phyloP scores from a whole-genome alignment of 441 rosid species.

The Isatis lusitanica region DNA sequence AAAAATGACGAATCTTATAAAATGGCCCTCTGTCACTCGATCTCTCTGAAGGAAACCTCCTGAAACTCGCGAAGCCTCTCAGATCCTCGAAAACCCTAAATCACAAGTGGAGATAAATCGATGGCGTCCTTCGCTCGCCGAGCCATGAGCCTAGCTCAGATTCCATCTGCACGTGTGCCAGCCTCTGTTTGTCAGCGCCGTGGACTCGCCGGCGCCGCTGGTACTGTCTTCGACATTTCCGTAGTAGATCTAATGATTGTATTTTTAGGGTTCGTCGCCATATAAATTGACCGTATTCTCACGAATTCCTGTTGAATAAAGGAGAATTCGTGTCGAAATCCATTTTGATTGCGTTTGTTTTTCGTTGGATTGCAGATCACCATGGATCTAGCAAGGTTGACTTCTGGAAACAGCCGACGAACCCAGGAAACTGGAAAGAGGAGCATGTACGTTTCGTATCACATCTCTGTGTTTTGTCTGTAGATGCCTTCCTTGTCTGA shows the following conservation, averaged over 20 bases:
- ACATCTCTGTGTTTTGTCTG: background rate
- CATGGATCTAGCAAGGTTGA: slow-evolving; percentile 80
- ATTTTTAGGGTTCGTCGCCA: background rate
- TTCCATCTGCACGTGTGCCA: slow-evolving; percentile 40
- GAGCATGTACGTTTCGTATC: slow-evolving; percentile 65
- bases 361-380: slow-evolving; percentile 53
- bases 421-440: slow-evolving; percentile 91
- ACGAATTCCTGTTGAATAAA: background rate
- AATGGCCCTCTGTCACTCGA: background rate
- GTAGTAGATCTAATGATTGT: background rate
- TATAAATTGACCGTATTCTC: background rate
- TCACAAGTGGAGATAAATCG: slow-evolving; percentile 20
- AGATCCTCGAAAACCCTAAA: slow-evolving; percentile 32
- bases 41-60: slow-evolving; percentile 7
- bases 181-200: slow-evolving; percentile 65
- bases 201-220: slow-evolving; percentile 82
- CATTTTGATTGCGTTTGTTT: background rate
- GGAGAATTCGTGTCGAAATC: background rate
- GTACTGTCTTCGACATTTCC: slow-evolving; percentile 34
- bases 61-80: slow-evolving; percentile 19
- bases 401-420: slow-evolving; percentile 82
- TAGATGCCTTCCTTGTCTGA: slow-evolving; percentile 4
- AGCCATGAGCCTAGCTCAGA: slow-evolving; percentile 47
- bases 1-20: background rate
- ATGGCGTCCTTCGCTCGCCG: slow-evolving; percentile 74